Evolutionary conservation across 2,329 filamentous ascomycete species (phyloP).

Genomic region (Septoria linicola): DNA sequence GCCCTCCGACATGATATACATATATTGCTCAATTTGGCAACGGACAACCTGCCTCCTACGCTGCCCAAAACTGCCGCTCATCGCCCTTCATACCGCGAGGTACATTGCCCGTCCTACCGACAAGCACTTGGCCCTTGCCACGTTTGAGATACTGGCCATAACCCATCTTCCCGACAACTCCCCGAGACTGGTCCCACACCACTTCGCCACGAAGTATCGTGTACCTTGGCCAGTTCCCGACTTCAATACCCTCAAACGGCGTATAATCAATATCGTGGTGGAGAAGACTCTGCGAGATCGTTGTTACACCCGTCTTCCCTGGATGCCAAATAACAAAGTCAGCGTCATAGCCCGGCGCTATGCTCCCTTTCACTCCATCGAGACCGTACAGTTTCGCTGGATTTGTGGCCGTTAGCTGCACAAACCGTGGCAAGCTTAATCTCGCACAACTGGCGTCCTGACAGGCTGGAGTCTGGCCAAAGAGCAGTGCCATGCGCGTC

Average conservation of each 20-base stretch:
- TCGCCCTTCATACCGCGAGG: constrained; percentile 34
- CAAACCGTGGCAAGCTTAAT: constrained; percentile 43
- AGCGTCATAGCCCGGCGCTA: constrained; percentile 46
- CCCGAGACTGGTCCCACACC: constrained; percentile 58
- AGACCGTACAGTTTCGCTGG: constrained; percentile 48
- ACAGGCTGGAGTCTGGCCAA: constrained; percentile 37
- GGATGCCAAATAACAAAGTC: constrained; percentile 48
- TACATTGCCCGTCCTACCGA: constrained; percentile 34
- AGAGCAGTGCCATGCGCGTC: constrained; percentile 44
- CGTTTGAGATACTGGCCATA: constrained; percentile 42
- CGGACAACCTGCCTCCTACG: no score
- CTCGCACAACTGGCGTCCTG: constrained; percentile 27
- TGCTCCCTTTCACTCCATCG: constrained; percentile 41
- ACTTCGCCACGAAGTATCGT: constrained; percentile 59
- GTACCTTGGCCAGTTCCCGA: constrained; percentile 62
- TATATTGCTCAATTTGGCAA: no score
- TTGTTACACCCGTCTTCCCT: constrained; percentile 28
- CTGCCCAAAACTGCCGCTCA: constrained; percentile 34
- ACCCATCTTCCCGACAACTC: constrained; percentile 41
- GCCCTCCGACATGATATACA: background rate
- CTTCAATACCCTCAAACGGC: constrained; percentile 57
- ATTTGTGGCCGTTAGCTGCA: constrained; percentile 46
- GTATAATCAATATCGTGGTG: constrained; percentile 65
- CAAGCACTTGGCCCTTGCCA: constrained; percentile 36
- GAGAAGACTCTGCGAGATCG: constrained; percentile 47